Base-by-base conservation (phyloP, 805 yeast species). In the Kodamaea hsintzibuensis region DNA sequence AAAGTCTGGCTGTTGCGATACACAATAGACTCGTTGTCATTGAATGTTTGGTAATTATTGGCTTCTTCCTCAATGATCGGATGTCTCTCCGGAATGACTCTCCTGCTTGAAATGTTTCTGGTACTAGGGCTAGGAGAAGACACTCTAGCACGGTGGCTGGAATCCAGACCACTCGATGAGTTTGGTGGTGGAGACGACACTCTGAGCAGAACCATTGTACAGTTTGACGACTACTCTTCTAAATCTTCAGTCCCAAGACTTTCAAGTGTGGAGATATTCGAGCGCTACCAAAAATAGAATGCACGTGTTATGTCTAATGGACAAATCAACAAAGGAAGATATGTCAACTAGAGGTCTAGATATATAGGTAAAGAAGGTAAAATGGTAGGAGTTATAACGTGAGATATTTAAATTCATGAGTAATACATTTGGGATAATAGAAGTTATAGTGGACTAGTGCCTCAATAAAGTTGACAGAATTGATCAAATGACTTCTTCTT, bases 31-130 rank as follows among this genome's bases (percentile, higher is more conserved):
- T 52, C 58, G 25, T 33, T 35, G 45, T 55, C 58, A 12, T 43
- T 19, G 2, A 37, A 12, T 8, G 42, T 47, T 13, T 40, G 45
- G 40, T 40, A 27, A 25, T 7, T 14, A 10, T 9, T 14, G 9
- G 40, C n/a, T 6, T 9, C 18, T 30, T 51, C 54, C n/a, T 56
- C 54, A 12, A 56, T 35, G 30, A 56, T 49, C 7, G 57, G 54
- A 30, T 58, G 63, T 17, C 62, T 52, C 22, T 61, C 65, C 14
- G 39, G 44, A 27, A 60, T 60, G 19, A 64, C 62, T 39, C 68
- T 47, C 39, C 56, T 49, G 46, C 51, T 57, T n/a, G 68, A 64
- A 42, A 64, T 64, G 43, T 52, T 57, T 17, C 65, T 48, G 10
- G 56, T 52, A 38, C 54, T 53, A 25, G 61, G 60, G 19, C 54